Evolutionary conservation across 2,329 filamentous ascomycete genomes (phyloP), one percentile per base, ranked within the genome.

Genomic region (Dothistroma pini): DNA sequence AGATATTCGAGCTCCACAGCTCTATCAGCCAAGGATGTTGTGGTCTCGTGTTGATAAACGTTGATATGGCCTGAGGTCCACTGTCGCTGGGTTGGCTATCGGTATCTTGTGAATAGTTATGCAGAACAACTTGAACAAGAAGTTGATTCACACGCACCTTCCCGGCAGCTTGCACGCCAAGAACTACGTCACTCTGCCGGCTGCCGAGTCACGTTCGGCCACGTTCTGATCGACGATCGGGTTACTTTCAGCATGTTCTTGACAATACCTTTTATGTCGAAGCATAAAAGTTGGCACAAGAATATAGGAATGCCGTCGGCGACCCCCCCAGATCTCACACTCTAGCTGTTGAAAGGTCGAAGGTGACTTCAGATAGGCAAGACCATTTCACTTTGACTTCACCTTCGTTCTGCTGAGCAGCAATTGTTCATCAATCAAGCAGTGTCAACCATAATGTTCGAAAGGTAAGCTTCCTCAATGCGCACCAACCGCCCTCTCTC

Each of bases 401-500:
- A 38, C 14, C 34, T 2, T 12, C 35, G 35, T 38, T 38, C 35
- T 14, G 11, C 35, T 38, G 35, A 10, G 11, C 35, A 10, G 11
- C 35, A 38, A 38, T 38, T 9, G 4, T n/a, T 29, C 6, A 25
- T 29, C 48, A 49, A 49, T 10, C 44, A 60, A 54, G 41, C 47
- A 38, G 44, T 8, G 9, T 35, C 47, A 53, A 57, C 47, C 60
- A 53, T 57, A 55, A 60, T 55, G 38, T 70, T 70, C 58, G 65
- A 69, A 60, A 69, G 59, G 59, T 66, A 64, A n/a, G 49, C 56
- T n/a, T 2, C 49, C 25, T 41, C 22, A 21, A 10, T 35, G 44
- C 53, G 41, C 54, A 19, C 22, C 54, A 32, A 47, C 22, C 51
- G 21, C 22, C 25, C 4, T 10, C 51, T 12, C 10, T 47, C 58